Conservation (phyloP, 1,284 basidiomycete species). For the Melanopsichium pennsylvanicum region DNA sequence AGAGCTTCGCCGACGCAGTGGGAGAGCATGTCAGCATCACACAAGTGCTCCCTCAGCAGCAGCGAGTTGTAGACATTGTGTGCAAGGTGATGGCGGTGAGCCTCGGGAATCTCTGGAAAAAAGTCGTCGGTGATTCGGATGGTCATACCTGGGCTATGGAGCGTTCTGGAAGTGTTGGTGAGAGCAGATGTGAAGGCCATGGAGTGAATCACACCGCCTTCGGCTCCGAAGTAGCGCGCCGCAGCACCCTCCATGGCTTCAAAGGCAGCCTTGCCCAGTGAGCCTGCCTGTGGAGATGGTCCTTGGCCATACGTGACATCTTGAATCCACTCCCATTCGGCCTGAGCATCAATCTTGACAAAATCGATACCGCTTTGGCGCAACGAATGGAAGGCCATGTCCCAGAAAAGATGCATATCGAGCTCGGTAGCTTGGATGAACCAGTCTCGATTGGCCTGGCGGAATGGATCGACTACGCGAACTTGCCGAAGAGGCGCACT, state of each 20-base stretch:
- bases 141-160: conserved; percentile 19
- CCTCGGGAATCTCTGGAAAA: conserved; percentile 53
- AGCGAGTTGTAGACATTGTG: conserved; percentile 49
- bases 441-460: conserved; percentile 64
- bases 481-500: conserved; percentile 17
- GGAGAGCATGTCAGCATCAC: conserved; percentile 63
- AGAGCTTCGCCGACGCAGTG: conserved; percentile 11
- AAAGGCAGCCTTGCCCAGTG: conserved; percentile 11
- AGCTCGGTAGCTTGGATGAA: conserved; percentile 28
- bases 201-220: conserved; percentile 54
- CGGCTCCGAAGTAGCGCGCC: conserved; percentile 40
- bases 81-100: conserved; percentile 60
- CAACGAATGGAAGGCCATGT: conserved; percentile 52
- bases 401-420: conserved; percentile 49
- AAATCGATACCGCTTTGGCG: conserved; percentile 55
- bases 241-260: conserved; percentile 50
- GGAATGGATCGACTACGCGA: conserved; percentile 21
- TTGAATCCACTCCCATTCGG: conserved; percentile 43
- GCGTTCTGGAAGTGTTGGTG: conserved; percentile 32
- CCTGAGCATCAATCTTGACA: conserved; percentile 65
- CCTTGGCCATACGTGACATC: not conserved
- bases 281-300: not conserved
- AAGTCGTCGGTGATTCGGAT: conserved; percentile 52
- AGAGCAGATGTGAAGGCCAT: conserved; percentile 45
- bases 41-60: conserved; percentile 39